These are phyloP conservation scores for Antarctomyces pellizariae DNA, from an alignment of 495 filamentous ascomycete genomes.

Conservation along the genomic window DNA sequence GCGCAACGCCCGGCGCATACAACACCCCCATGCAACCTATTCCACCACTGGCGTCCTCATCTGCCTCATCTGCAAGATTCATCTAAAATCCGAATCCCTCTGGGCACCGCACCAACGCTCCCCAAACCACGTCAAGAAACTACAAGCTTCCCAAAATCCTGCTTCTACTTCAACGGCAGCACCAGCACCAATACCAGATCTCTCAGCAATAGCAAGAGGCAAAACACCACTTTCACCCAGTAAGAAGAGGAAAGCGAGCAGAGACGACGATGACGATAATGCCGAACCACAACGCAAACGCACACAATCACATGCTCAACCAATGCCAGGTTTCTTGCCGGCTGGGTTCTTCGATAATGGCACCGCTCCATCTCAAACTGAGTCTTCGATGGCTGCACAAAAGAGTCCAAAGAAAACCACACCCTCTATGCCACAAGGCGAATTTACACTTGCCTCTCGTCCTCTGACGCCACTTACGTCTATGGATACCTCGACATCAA, in stretches of 20 bases:
- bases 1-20: conserved; percentile 49
- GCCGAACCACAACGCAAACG: conserved; percentile 12
- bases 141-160: no score
- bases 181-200: background rate
- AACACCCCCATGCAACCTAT: conserved; percentile 38
- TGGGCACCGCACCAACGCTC: conserved; percentile 34
- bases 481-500: no score
- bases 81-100: conserved; percentile 33
- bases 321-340: conserved; percentile 8
- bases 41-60: conserved; percentile 33
- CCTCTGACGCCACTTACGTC: conserved; percentile 29
- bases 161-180: no score
- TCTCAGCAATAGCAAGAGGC: no score
- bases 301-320: no score
- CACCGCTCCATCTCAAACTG: no score
- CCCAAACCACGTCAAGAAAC: conserved; percentile 18
- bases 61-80: conserved; percentile 32
- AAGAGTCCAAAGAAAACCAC: no score
- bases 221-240: no score
- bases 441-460: conserved; percentile 30
- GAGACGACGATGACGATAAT: conserved; percentile 16
- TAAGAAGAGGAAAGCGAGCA: conserved; percentile 11
- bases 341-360: conserved; percentile 10
- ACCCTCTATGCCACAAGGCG: no score
- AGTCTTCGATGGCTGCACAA: no score